Evolutionary conservation across 148 eudicot genomes (phyloP).

Genomic region (Dysphania ambrosioides): DNA sequence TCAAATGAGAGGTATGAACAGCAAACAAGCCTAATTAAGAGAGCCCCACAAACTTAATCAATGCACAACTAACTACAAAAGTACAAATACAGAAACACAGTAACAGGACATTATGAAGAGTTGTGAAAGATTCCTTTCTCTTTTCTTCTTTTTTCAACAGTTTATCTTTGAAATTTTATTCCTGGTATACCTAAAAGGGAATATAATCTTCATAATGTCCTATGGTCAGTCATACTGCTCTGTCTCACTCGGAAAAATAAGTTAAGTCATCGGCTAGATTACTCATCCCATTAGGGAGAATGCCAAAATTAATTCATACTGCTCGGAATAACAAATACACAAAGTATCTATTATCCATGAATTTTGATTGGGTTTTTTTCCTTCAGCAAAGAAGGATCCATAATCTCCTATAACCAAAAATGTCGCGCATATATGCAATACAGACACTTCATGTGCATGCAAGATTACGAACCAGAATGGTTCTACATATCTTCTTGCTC

Average conservation of each 20-base stretch:
- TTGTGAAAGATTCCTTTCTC: background rate
- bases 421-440: constrained; percentile 10
- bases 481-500: background rate
- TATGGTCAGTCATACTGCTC: background rate
- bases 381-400: background rate
- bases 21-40: background rate
- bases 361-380: too few species aligned
- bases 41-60: constrained; percentile 11
- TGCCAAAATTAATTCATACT: background rate
- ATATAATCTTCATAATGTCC: background rate
- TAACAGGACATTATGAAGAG: constrained; percentile 2
- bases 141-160: background rate
- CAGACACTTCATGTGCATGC: constrained; percentile 1
- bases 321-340: background rate
- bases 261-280: background rate
- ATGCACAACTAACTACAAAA: background rate
- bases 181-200: constrained; percentile 1
- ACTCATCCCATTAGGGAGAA: background rate
- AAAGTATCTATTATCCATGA: background rate
- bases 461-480: constrained; percentile 8
- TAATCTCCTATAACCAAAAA: background rate
- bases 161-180: background rate
- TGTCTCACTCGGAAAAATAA: background rate
- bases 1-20: constrained; percentile 1
- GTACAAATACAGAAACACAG: too few species aligned